phyloP scores from a whole-genome alignment of 2,329 filamentous ascomycete genomes.

The Arachnopeziza araneosa region DNA sequence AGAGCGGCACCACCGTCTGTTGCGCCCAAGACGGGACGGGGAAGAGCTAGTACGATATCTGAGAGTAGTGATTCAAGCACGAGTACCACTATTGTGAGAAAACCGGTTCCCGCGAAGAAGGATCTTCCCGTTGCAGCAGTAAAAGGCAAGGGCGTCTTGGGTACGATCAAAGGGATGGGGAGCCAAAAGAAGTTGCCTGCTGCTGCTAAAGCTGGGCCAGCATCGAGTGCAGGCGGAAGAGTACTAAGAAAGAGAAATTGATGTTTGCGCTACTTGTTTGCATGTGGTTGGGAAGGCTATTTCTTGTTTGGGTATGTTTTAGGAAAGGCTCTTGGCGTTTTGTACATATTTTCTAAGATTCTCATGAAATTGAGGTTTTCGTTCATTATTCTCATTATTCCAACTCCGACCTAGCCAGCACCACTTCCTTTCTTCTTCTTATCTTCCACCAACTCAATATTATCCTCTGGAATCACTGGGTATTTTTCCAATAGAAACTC shows the following conservation, averaged over 20 bases:
- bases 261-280: background rate
- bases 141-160: conserved; percentile 48
- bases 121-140: conserved; percentile 35
- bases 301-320: conserved; percentile 5
- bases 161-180: conserved; percentile 47
- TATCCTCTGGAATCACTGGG: conserved; percentile 85
- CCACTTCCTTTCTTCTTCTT: conserved; percentile 74
- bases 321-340: background rate
- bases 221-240: conserved; percentile 25
- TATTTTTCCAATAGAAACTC: conserved; percentile 89
- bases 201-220: conserved; percentile 22
- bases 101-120: conserved; percentile 37
- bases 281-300: background rate
- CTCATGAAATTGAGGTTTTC: background rate
- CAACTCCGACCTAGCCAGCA: background rate
- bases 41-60: conserved; percentile 53
- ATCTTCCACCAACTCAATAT: conserved; percentile 91
- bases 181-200: conserved; percentile 48
- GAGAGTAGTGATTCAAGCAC: conserved; percentile 57
- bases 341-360: background rate
- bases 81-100: conserved; percentile 55
- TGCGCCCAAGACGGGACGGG: conserved; percentile 41
- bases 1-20: conserved; percentile 32
- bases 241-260: conserved; percentile 30
- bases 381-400: background rate